Conservation (phyloP, 140 eudicot species). For the Anethum foeniculum region DNA sequence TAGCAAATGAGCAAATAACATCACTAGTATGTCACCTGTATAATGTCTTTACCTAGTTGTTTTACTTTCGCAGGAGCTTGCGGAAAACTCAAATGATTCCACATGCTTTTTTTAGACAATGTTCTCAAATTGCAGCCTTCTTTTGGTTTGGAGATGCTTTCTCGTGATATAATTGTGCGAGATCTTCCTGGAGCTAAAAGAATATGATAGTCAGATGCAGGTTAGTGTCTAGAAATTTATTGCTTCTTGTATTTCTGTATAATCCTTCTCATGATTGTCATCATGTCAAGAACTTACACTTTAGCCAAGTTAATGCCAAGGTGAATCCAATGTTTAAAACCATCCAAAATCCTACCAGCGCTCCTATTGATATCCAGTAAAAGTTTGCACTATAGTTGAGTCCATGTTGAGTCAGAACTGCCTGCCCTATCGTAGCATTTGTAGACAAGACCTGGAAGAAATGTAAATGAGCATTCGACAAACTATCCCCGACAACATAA, state of each 20-base stretch:
- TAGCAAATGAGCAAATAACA: background rate
- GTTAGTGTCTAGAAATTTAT: background rate
- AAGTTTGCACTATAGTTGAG: constrained; percentile 8
- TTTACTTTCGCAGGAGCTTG: constrained; percentile 5
- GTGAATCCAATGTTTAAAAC: constrained; percentile 8
- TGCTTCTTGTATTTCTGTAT: background rate
- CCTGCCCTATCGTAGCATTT: constrained; percentile 11
- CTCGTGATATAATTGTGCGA: constrained; percentile 23
- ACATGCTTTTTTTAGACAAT: background rate
- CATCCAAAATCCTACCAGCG: constrained; percentile 10
- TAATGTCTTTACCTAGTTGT: constrained; percentile 5
- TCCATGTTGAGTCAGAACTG: constrained; percentile 9
- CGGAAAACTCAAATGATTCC: background rate
- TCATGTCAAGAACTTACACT: constrained; percentile 20
- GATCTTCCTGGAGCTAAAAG: constrained; percentile 26
- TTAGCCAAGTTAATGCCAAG: constrained; percentile 8
- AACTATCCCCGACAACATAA: background rate
- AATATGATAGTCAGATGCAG: background rate
- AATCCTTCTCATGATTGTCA: background rate
- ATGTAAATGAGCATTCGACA: background rate
- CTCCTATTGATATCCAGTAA: constrained; percentile 11
- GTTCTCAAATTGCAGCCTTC: background rate
- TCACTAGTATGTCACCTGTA: background rate
- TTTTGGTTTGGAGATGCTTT: constrained; percentile 16
- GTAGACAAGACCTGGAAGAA: constrained; percentile 3